Conservation (phyloP, 345 rosid genomes). For the Euphorbia tirucalli region DNA sequence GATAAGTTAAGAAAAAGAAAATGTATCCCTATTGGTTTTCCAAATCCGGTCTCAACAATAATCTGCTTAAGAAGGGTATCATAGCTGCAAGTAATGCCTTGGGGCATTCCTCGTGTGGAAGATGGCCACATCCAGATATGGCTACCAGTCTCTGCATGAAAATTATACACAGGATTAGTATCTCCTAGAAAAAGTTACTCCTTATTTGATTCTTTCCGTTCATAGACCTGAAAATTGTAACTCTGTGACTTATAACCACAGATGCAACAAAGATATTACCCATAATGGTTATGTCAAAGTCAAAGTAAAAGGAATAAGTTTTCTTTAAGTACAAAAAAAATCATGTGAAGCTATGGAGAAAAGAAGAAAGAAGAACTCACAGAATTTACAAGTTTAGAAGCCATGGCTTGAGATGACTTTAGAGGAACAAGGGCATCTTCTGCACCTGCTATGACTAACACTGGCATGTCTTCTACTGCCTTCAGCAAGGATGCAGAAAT, state of each 20-base stretch:
- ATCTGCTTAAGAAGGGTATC: constrained; percentile 70
- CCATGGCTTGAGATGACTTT: constrained; percentile 78
- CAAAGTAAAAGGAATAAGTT: not conserved
- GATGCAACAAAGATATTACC: no score
- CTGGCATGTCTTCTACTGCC: constrained; percentile 66
- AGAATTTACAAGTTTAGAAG: constrained; percentile 81
- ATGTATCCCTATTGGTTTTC: constrained; percentile 44
- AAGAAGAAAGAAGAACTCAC: constrained; percentile 46
- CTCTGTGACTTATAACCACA: no score
- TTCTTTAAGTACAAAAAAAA: not conserved
- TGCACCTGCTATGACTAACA: constrained; percentile 79
- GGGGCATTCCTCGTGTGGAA: constrained; percentile 98
- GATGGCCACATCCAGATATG: constrained; percentile 94
- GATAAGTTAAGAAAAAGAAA: constrained; percentile 16
- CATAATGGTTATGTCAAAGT: not conserved
- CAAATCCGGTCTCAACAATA: constrained; percentile 47
- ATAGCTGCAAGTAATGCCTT: constrained; percentile 84
- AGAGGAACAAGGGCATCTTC: constrained; percentile 85
- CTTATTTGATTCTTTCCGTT: not conserved
- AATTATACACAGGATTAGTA: constrained; percentile 5
- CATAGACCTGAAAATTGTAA: no score
- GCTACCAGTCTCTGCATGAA: constrained; percentile 83
- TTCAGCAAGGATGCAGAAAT: constrained; percentile 51
- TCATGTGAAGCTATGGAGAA: not conserved
- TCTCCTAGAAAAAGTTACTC: not conserved